Conservation (phyloP, 352 stramenopile genomes). For the Phytophthora pseudosyringae region DNA sequence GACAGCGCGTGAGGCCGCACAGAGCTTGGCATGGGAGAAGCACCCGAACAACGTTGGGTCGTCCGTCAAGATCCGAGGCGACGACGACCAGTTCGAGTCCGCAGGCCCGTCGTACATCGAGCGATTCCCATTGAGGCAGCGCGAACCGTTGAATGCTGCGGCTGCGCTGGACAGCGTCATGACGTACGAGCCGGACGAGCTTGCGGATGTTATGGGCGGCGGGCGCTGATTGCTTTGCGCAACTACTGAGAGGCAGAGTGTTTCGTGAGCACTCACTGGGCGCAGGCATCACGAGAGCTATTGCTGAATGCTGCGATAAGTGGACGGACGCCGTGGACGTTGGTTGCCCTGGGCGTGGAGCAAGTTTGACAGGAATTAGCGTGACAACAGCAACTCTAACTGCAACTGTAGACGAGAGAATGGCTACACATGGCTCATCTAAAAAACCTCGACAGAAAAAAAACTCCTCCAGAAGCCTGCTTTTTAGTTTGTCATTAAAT, state of each 20-base stretch:
- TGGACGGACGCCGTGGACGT: too few species aligned
- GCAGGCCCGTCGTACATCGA: slow-evolving; percentile 68
- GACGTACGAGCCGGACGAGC: slow-evolving; percentile 49
- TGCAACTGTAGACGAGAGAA: too few species aligned
- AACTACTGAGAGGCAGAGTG: not conserved
- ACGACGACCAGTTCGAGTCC: slow-evolving; percentile 48
- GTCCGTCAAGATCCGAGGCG: slow-evolving; percentile 71
- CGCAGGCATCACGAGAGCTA: too few species aligned
- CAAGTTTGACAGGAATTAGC: too few species aligned
- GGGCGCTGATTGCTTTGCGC: slow-evolving; percentile 27
- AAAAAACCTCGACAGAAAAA: too few species aligned
- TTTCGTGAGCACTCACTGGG: too few species aligned
- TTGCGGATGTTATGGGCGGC: slow-evolving; percentile 55
- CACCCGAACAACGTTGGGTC: slow-evolving; percentile 64
- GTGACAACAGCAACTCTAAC: too few species aligned
- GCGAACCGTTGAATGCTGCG: slow-evolving; percentile 30
- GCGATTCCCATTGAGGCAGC: slow-evolving; percentile 62
- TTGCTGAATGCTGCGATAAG: too few species aligned
- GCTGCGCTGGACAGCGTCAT: slow-evolving; percentile 34
- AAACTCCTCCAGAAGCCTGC: too few species aligned
- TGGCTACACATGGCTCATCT: too few species aligned
- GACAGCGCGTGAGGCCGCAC: slow-evolving; percentile 40
- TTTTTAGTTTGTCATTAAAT: too few species aligned
- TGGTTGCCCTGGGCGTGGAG: too few species aligned
- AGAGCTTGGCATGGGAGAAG: slow-evolving; percentile 68